Percentiles rank a stretch among this genome's conserved stretches.
phyloP scores from a whole-genome alignment of 345 rosid species.

The Cochlearia excelsa region DNA sequence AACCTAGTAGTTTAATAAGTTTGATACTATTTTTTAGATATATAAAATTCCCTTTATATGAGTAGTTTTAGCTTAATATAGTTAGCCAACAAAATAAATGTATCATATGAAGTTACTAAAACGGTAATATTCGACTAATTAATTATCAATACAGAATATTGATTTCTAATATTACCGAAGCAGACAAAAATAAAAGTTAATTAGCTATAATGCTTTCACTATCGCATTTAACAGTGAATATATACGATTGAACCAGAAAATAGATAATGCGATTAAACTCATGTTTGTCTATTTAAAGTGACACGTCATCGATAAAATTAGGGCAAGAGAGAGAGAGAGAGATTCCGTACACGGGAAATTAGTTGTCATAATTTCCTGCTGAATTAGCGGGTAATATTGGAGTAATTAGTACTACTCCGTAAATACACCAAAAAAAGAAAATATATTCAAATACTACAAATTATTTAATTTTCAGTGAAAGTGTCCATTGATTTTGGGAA shows the following conservation, averaged over 20 bases:
- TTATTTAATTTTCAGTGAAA: constrained; percentile 12
- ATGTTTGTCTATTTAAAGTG: neutral
- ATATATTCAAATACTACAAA: too few species aligned
- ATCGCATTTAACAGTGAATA: constrained; percentile 20
- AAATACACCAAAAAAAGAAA: too few species aligned
- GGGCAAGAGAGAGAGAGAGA: neutral
- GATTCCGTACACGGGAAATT: constrained; percentile 32
- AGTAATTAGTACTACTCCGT: neutral
- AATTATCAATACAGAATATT: constrained; percentile 1
- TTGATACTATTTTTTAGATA: too few species aligned
- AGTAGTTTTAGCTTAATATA: too few species aligned
- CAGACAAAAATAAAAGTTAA: neutral
- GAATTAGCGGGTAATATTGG: constrained; percentile 22
- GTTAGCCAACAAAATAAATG: neutral
- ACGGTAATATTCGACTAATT: constrained; percentile 3
- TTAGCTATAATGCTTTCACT: constrained; percentile 25
- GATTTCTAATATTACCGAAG: constrained; percentile 4
- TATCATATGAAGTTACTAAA: too few species aligned
- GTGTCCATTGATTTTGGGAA: constrained; percentile 16
- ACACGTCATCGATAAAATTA: constrained; percentile 22
- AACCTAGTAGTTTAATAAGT: too few species aligned
- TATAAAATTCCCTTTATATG: too few species aligned
- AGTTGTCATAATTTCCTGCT: constrained; percentile 35
- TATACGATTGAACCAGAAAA: constrained; percentile 15
- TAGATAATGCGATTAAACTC: constrained; percentile 5